phyloP scores from a whole-genome alignment of 1,139 yeast species.

The Yarrowia galli region DNA sequence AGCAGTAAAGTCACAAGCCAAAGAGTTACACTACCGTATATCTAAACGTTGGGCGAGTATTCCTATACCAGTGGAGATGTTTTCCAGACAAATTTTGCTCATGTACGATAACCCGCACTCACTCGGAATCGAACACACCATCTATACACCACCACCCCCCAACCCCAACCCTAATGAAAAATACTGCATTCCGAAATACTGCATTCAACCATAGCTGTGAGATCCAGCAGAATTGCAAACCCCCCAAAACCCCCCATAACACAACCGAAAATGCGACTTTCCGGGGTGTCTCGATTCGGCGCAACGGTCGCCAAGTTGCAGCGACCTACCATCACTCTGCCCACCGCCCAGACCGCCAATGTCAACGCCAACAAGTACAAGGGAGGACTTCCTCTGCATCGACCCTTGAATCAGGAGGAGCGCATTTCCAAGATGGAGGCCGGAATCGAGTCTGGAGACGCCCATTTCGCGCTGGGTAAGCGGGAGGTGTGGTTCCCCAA shows the following conservation, averaged over 20 bases:
- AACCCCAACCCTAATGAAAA: conserved; percentile 33
- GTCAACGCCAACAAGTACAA: conserved; percentile 1
- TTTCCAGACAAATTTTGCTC: too few relatives aligned
- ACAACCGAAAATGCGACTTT: conserved; percentile 18
- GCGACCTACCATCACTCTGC: conserved; percentile 29
- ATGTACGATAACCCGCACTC: too few relatives aligned
- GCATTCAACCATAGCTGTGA: neutral
- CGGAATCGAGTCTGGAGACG: conserved; percentile 66
- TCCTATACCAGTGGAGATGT: too few relatives aligned
- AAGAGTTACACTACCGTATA: too few relatives aligned
- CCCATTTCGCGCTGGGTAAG: conserved; percentile 84
- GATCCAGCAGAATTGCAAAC: too few relatives aligned
- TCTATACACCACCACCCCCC: neutral
- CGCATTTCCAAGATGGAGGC: conserved; percentile 55
- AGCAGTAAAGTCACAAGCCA: too few relatives aligned
- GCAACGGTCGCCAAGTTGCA: conserved; percentile 26
- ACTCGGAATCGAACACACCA: neutral
- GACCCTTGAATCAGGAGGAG: conserved; percentile 30
- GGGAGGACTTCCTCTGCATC: conserved; percentile 29
- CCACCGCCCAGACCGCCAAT: conserved; percentile 21
- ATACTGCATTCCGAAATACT: conserved; percentile 37
- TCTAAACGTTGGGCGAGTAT: too few relatives aligned
- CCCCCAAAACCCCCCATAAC: neutral
- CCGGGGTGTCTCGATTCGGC: conserved; percentile 33
- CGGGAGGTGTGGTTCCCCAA: conserved; percentile 79